Conservation (phyloP, 2,329 filamentous ascomycete species). For the Lachnellula hyalina region DNA sequence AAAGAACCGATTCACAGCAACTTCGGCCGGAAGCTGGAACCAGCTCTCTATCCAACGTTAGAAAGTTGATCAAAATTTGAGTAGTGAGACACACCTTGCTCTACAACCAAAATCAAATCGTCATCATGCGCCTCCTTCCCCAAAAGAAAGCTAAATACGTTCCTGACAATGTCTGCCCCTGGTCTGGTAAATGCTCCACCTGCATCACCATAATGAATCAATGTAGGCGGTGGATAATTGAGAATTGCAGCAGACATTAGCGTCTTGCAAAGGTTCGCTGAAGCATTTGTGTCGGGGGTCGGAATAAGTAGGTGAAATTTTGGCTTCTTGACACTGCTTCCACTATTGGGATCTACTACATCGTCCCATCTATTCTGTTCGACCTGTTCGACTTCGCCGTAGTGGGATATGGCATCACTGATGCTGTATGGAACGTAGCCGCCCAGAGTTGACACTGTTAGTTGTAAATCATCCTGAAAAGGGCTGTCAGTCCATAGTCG, state of each 20-base stretch:
- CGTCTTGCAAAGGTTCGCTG: constrained; percentile 48
- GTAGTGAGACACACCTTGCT: constrained; percentile 30
- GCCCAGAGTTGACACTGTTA: constrained; percentile 9
- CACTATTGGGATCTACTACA: constrained; percentile 3
- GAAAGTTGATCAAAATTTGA: neutral
- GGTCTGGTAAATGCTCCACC: neutral
- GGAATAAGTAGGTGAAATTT: constrained; percentile 50
- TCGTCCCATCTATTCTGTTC: constrained; percentile 14
- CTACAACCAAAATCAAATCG: constrained; percentile 51
- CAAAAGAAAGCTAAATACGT: constrained; percentile 39
- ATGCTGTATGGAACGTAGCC: constrained; percentile 13
- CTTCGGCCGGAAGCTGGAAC: constrained; percentile 52
- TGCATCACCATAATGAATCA: constrained; percentile 38
- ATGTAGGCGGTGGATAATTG: constrained; percentile 52
- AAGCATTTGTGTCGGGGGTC: constrained; percentile 38
- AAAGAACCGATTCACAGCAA: constrained; percentile 51
- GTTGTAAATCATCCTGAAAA: constrained; percentile 12
- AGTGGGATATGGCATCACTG: constrained; percentile 9
- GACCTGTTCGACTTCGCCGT: neutral
- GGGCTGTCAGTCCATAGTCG: neutral
- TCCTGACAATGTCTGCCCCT: constrained; percentile 8
- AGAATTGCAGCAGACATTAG: constrained; percentile 53
- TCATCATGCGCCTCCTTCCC: constrained; percentile 43
- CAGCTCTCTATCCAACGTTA: constrained; percentile 35
- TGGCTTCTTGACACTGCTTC: constrained; percentile 12